Percentiles rank a stretch among this genome's conserved stretches.
Conservation (phyloP, 208 protist genomes). For the Lotmaria passim region DNA sequence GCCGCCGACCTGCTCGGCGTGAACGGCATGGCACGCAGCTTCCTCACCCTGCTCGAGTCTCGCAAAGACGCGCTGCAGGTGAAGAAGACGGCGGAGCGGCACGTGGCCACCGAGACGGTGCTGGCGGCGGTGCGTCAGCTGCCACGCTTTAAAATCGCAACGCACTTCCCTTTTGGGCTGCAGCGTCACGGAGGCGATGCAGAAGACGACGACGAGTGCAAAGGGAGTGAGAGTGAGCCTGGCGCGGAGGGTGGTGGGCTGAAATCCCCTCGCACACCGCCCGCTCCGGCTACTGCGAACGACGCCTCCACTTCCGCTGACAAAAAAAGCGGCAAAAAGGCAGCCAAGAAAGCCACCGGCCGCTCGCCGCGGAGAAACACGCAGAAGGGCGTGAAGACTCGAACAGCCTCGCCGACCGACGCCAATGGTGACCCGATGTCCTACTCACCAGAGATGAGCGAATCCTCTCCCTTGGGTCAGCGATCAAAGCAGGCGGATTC, state of each 20-base stretch:
- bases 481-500: not conserved
- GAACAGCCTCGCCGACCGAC: not conserved
- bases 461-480: not conserved
- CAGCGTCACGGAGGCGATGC: not conserved
- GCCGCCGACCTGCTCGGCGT: slow-evolving; percentile 28
- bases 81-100: slow-evolving; percentile 17
- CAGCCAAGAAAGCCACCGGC: not conserved
- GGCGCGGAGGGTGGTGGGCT: not conserved
- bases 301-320: too few relatives aligned
- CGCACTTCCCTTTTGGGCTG: slow-evolving; percentile 45
- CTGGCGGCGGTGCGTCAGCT: slow-evolving; percentile 24
- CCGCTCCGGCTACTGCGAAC: not conserved
- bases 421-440: not conserved
- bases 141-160: slow-evolving; percentile 39
- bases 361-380: not conserved
- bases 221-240: too few relatives aligned
- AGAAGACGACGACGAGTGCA: not conserved
- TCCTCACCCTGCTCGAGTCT: slow-evolving; percentile 32
- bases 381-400: not conserved
- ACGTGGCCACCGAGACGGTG: slow-evolving; percentile 23
- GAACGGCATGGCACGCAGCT: slow-evolving; percentile 31
- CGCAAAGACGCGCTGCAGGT: slow-evolving; percentile 27
- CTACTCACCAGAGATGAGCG: not conserved
- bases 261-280: not conserved
- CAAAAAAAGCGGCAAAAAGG: not conserved